Evolutionary conservation across 1,284 basidiomycete species (phyloP), one percentile per base, ranked within the genome.

Genomic region (Sanghuangporus sanghuang): DNA sequence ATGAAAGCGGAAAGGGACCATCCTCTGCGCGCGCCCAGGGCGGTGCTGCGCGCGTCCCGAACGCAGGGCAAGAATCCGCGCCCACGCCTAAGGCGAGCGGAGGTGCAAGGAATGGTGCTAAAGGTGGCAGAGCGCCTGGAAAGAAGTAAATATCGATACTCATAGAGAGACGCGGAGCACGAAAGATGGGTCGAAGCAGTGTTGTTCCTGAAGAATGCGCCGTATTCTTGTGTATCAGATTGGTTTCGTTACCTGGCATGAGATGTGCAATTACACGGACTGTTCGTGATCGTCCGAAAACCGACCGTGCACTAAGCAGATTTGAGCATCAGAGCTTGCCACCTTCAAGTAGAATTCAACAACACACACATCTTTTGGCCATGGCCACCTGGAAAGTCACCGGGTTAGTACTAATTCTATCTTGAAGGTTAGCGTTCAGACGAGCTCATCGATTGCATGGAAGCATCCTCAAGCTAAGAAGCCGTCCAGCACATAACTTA

Each of bases 1-100:
- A 67, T 57, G 73, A 74, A 64, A 67, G 69, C 58, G 64, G 71
- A 66, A 75, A 75, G 70, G 70, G 67, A 60, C 59, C 66, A 63
- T 73, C 72, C 69, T 65, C 72, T 48, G 64, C 73, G 18, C 72
- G 74, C 64, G 69, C 68, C 32, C 73, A 73, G 67, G 53, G 68
- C 44, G 68, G 68, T 36, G 74, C 72, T 32, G 63, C 69, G 16
- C 65, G 65, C 60, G 71, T 71, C 67, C 21, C 68, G 61, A 66
- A 64, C 57, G 68, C 66, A 12, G 49, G 55, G 39, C 53, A 61
- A 53, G 57, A 38, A 42, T 27, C 57, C 52, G 61, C 35, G 21
- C 55, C 21, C 32, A 56, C 56, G 38, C 56, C 38, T 14, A 39
- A 42, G 27, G 8, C 38, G 48, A 46, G 44, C 21, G 42, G 57